These are phyloP conservation scores for Mimosa pudica DNA, from an alignment of 306 rosid species.

Conservation along the genomic window DNA sequence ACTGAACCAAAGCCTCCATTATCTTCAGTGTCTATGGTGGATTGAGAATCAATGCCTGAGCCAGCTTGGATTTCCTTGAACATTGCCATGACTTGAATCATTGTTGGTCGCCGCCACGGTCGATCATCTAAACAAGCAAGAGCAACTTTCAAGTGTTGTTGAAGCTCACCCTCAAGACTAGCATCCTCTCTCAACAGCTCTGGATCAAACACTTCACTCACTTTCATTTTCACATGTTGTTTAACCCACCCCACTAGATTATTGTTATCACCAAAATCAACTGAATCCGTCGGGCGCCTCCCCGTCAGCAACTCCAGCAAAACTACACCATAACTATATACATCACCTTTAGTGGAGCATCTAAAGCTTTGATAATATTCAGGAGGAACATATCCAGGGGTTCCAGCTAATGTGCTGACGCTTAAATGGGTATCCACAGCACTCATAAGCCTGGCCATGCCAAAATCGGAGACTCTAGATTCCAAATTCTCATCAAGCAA, in stretches of 20 bases:
- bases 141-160: constrained; percentile 84
- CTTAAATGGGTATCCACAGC: constrained; percentile 98
- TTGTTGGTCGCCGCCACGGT: constrained; percentile 76
- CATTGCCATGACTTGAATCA: constrained; percentile 90
- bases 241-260: constrained; percentile 99
- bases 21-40: constrained; percentile 68
- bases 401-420: constrained; percentile 94
- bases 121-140: constrained; percentile 89
- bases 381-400: constrained; percentile 97
- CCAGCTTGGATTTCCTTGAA: constrained; percentile 96
- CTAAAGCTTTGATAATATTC: constrained; percentile 97
- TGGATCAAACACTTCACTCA: constrained; percentile 77
- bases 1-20: constrained; percentile 52
- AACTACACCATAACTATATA: constrained; percentile 92
- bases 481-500: constrained; percentile 83
- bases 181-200: constrained; percentile 90
- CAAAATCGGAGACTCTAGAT: constrained; percentile 96
- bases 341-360: constrained; percentile 91
- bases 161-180: constrained; percentile 74
- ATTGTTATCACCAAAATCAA: constrained; percentile 94
- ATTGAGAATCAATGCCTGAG: constrained; percentile 81
- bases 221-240: constrained; percentile 79
- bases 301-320: constrained; percentile 90
- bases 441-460: constrained; percentile 97
- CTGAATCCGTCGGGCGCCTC: constrained; percentile 82